A percentile compares a stretch with the other conserved stretches of the same genome.
Evolutionary conservation across 306 rosid genomes (phyloP).

Genomic region (Gastrolobium bilobum): DNA sequence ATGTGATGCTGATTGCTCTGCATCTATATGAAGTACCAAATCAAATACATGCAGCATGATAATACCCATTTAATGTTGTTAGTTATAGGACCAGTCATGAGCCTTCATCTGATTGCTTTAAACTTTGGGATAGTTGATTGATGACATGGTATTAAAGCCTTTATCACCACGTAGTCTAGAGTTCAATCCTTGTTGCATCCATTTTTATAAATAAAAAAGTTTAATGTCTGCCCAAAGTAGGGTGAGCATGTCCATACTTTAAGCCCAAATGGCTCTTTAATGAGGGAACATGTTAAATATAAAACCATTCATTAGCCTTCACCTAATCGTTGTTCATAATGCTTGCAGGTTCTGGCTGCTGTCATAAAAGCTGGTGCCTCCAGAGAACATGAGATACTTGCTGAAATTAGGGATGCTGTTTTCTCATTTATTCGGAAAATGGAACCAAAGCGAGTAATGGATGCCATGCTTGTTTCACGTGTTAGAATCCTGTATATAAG

Average conservation of each 20-base stretch:
- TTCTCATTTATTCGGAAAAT: conserved; percentile 80
- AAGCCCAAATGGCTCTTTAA: not conserved
- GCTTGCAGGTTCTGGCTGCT: conserved; percentile 82
- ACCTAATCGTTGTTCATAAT: not conserved
- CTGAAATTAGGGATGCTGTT: conserved; percentile 88
- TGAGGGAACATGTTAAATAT: not conserved
- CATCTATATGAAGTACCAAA: conserved; percentile 27
- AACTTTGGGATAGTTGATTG: not conserved
- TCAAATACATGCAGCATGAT: conserved; percentile 12
- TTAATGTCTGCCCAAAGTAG: not conserved
- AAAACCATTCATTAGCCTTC: not conserved
- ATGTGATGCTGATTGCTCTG: conserved; percentile 20
- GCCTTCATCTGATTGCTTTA: not conserved
- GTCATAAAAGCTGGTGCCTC: conserved; percentile 92
- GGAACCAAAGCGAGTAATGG: conserved; percentile 88
- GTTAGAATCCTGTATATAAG: conserved; percentile 88
- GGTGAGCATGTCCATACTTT: conserved; percentile 2
- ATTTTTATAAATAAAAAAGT: not conserved
- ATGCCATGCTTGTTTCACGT: conserved; percentile 87
- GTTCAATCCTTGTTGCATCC: not conserved
- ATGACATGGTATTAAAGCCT: not conserved
- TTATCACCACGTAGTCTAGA: not conserved
- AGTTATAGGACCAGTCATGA: not conserved
- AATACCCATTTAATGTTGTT: not conserved
- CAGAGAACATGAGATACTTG: conserved; percentile 92